These are phyloP conservation scores for Acacia melanoxylon DNA, from an alignment of 306 rosid genomes.

Conservation along the genomic window DNA sequence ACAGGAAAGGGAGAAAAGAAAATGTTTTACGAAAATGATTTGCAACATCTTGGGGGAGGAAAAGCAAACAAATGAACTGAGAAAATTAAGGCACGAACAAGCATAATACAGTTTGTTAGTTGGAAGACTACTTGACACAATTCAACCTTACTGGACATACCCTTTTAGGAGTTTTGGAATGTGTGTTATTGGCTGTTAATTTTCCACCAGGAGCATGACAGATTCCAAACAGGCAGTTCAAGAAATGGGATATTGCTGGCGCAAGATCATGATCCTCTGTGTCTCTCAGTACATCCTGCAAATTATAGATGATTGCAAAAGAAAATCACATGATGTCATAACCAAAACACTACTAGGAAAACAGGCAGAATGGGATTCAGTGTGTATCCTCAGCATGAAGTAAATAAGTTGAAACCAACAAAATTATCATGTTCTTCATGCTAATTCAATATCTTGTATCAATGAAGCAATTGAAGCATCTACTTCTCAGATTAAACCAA, in stretches of 20 bases:
- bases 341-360: background rate
- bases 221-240: slow-evolving; percentile 90
- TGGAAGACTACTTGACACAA: slow-evolving; percentile 11
- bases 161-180: slow-evolving; percentile 59
- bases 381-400: background rate
- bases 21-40: background rate
- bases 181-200: slow-evolving; percentile 40
- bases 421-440: slow-evolving; percentile 7
- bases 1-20: slow-evolving; percentile 5
- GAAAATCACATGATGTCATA: slow-evolving; percentile 12
- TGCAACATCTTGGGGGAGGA: slow-evolving; percentile 4
- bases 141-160: slow-evolving; percentile 41
- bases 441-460: background rate
- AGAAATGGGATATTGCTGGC: slow-evolving; percentile 74
- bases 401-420: slow-evolving; percentile 4
- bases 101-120: background rate
- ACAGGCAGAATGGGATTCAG: background rate
- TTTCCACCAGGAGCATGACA: slow-evolving; percentile 66
- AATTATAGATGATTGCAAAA: slow-evolving; percentile 8
- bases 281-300: slow-evolving; percentile 86
- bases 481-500: slow-evolving; percentile 1
- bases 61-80: slow-evolving; percentile 15
- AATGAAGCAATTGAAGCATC: slow-evolving; percentile 14
- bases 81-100: slow-evolving; percentile 4
- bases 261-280: slow-evolving; percentile 94